A percentile compares a stretch with the other conserved stretches of the same genome.
Conservation (phyloP, 2,329 filamentous ascomycete genomes). For the Diatrype stigma region DNA sequence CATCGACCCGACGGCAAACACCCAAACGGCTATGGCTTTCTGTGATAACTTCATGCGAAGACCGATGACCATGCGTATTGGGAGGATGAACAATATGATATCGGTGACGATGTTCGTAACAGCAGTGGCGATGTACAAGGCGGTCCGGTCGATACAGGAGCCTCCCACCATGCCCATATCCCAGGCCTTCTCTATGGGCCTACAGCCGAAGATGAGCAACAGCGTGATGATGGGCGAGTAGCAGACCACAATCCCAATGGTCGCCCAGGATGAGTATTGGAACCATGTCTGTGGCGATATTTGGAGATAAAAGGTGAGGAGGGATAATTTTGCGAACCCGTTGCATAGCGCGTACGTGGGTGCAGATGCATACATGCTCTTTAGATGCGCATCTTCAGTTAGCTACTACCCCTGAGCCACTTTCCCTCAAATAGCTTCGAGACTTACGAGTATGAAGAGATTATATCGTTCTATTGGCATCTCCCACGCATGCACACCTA, state of each 20-base stretch:
- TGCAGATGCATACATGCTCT: not conserved
- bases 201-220: slow-evolving; percentile 23
- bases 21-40: slow-evolving; percentile 35
- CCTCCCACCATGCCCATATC: slow-evolving; percentile 13
- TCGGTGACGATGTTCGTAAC: slow-evolving; percentile 43
- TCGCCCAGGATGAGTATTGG: slow-evolving; percentile 14
- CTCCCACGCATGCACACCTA: slow-evolving; percentile 14
- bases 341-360: slow-evolving; percentile 8
- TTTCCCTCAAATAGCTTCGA: not conserved
- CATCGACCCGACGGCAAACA: slow-evolving; percentile 42
- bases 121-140: slow-evolving; percentile 22
- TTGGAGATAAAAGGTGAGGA: slow-evolving; percentile 21
- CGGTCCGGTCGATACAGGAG: slow-evolving; percentile 3
- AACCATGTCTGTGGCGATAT: slow-evolving; percentile 20
- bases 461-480: slow-evolving; percentile 8
- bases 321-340: slow-evolving; percentile 23
- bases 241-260: slow-evolving; percentile 14
- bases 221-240: slow-evolving; percentile 20
- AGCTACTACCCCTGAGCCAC: too few relatives aligned
- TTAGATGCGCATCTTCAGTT: not conserved
- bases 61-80: slow-evolving; percentile 37
- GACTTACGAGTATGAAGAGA: slow-evolving; percentile 9
- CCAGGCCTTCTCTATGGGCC: slow-evolving; percentile 17
- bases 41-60: slow-evolving; percentile 39
- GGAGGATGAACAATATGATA: slow-evolving; percentile 37